Conservation (phyloP, 208 protist species). For the Porcisia deanei region DNA sequence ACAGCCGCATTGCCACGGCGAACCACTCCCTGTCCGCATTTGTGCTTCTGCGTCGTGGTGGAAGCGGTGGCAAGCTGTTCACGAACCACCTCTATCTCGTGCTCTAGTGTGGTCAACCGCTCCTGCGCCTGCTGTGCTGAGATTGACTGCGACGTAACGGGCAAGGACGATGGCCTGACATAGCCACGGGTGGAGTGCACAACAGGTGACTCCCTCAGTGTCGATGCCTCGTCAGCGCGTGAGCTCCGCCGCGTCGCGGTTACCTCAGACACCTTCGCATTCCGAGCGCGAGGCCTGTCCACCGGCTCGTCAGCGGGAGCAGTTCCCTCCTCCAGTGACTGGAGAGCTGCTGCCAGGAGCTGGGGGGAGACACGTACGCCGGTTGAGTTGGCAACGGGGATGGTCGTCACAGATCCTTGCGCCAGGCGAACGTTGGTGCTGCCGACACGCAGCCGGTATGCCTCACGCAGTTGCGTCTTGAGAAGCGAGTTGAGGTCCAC, state of each 20-base stretch:
- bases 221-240: background rate
- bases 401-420: background rate
- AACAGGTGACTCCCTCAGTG: conserved; percentile 2
- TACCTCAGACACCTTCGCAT: background rate
- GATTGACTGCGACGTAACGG: background rate
- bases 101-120: conserved; percentile 39
- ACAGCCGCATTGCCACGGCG: conserved; percentile 54
- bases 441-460: conserved; percentile 53
- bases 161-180: background rate
- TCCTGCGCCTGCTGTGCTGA: conserved; percentile 25
- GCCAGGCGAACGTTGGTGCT: conserved; percentile 1
- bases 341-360: conserved; percentile 27
- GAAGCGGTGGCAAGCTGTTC: conserved; percentile 40
- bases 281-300: background rate
- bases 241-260: background rate
- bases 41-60: conserved; percentile 17
- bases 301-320: background rate
- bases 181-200: conserved; percentile 20
- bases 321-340: conserved; percentile 11
- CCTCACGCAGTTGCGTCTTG: conserved; percentile 84
- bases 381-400: background rate
- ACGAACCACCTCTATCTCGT: conserved; percentile 71
- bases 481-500: conserved; percentile 85
- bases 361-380: conserved; percentile 21
- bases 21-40: conserved; percentile 31